Base-by-base conservation (phyloP, 2,329 filamentous ascomycete genomes). In the Arthroderma sp. region DNA sequence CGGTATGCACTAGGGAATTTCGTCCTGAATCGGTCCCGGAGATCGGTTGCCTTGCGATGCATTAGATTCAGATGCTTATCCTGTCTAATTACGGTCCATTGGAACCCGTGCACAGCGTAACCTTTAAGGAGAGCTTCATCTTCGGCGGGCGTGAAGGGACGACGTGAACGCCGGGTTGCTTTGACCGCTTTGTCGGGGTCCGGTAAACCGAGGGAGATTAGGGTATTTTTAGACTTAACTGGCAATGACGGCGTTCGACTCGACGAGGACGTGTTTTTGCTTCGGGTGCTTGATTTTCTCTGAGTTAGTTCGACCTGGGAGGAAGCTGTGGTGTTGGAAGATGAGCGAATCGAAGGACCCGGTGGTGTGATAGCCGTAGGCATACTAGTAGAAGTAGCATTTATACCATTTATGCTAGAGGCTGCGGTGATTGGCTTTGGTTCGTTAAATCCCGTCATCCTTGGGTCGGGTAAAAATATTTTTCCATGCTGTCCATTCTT, bases 1-100 rank as follows among this genome's bases (percentile, higher is more conserved):
- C 66, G 67, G 53, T 78, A 81, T 11, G 70, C 64, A 29, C 77
- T 67, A 0, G 77, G 75, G 51, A 72, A 80, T 30, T 70, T 69
- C 5, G 74, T 77, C 10, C 77, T 67, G 50, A 81, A 77, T 3
- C 77, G 71, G 55, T 81, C 78, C 30, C 78, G 67, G 9, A 81
- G 55, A 53, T 81, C 77, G 1, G 75, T 78, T 10, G 73, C 65
- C 38, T 70, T 69, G 36, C 77, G 68, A 50, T 70, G 64, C 6
- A 58, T 55, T 38, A 80, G 66, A 8, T 69, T 66, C 3, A 80
- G 58, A 4, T 68, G 63, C 9, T 61, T 60, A 47, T 80, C 76
- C 46, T 74, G 68, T 48, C 70, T 67, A 43, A 81, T 81, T 5
- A 66, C 57, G 7, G 73, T 75, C 78, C 78, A 81, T 36, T 72